Evolutionary conservation across 306 rosid species (phyloP).

Genomic region (Astragalus membranaceus): DNA sequence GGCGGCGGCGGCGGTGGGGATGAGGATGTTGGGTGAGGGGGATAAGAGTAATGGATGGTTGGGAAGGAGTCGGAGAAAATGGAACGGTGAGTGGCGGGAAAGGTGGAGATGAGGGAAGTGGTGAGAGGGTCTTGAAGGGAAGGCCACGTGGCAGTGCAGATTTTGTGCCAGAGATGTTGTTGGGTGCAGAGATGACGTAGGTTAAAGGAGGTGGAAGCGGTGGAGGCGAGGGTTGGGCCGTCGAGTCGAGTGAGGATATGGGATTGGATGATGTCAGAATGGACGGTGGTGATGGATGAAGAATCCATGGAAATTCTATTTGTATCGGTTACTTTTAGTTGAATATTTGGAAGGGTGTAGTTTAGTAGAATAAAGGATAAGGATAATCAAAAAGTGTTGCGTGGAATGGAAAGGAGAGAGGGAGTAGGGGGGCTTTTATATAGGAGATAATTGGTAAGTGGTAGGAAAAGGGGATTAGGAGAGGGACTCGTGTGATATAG

Average conservation of each 20-base stretch:
- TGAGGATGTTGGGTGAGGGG: neutral
- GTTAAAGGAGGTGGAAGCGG: constrained; percentile 40
- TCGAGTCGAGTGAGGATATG: constrained; percentile 78
- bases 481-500: neutral
- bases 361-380: neutral
- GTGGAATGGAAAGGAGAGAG: neutral
- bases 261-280: constrained; percentile 49
- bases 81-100: constrained; percentile 55
- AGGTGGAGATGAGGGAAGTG: constrained; percentile 30
- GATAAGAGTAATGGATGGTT: constrained; percentile 31
- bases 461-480: neutral
- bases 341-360: neutral
- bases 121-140: constrained; percentile 37
- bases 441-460: neutral
- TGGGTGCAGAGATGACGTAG: constrained; percentile 50
- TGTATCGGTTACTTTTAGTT: neutral
- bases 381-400: neutral
- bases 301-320: neutral
- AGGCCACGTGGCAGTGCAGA: constrained; percentile 64
- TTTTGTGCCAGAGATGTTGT: constrained; percentile 52
- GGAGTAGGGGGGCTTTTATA: neutral
- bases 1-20: neutral
- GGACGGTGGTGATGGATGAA: constrained; percentile 36
- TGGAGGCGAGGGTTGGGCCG: constrained; percentile 55
- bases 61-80: constrained; percentile 77